Conservation (phyloP, 805 yeast genomes). For the Sugiyamaella marilandica region DNA sequence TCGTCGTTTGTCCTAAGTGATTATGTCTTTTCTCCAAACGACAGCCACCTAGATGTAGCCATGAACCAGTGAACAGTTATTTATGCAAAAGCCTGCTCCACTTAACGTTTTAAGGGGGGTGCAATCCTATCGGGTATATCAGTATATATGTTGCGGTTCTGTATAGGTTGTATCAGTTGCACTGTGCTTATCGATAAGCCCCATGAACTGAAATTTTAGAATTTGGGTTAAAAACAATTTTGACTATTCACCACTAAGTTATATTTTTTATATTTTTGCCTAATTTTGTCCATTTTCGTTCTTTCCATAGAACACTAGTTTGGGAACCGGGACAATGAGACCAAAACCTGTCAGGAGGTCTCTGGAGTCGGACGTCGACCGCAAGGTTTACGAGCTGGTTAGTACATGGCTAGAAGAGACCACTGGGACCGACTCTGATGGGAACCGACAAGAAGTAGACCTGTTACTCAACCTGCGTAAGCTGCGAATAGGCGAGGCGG, state of each 20-base stretch:
- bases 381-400: slow-evolving; percentile 26
- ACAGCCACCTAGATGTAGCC: too few relatives aligned
- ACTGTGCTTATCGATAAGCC: background rate
- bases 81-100: too few relatives aligned
- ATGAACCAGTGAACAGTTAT: too few relatives aligned
- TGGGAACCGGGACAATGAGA: background rate
- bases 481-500: slow-evolving; percentile 38
- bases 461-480: slow-evolving; percentile 33
- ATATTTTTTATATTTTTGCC: background rate
- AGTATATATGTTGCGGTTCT: too few relatives aligned
- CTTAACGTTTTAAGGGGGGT: too few relatives aligned
- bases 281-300: too few relatives aligned
- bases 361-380: slow-evolving; percentile 16
- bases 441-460: background rate
- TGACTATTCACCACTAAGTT: background rate
- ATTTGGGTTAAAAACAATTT: background rate
- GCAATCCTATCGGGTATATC: too few relatives aligned
- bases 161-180: too few relatives aligned
- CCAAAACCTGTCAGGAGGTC: background rate
- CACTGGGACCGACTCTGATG: background rate
- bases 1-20: slow-evolving; percentile 14
- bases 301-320: background rate
- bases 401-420: slow-evolving; percentile 22
- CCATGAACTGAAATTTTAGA: slow-evolving; percentile 1
- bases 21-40: too few relatives aligned